Percentiles rank a stretch among this genome's conserved stretches.
phyloP scores from a whole-genome alignment of 2,329 filamentous ascomycete species.

The Fusarium duplospermum region DNA sequence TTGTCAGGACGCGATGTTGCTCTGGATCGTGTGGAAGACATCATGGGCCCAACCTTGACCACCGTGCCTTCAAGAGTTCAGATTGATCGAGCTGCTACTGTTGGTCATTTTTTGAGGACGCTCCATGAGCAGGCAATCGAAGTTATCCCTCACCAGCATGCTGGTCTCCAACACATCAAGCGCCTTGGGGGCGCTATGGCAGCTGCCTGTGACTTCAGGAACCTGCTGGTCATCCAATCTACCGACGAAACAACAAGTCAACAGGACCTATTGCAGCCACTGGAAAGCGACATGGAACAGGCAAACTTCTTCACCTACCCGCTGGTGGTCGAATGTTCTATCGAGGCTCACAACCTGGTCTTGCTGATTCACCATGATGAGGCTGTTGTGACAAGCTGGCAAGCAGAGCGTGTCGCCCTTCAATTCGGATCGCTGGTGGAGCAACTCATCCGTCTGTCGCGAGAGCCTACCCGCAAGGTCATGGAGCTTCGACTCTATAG shows the following conservation, averaged over 20 bases:
- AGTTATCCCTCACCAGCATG: slow-evolving; percentile 45
- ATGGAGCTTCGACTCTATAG: slow-evolving; percentile 22
- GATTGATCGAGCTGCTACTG: neutral
- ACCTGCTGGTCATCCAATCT: slow-evolving; percentile 46
- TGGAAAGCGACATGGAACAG: slow-evolving; percentile 9
- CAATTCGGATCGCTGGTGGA: slow-evolving; percentile 33
- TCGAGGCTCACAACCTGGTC: slow-evolving; percentile 9
- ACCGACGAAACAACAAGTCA: neutral
- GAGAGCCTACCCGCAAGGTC: slow-evolving; percentile 5
- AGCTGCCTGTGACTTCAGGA: slow-evolving; percentile 40
- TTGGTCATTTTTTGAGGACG: neutral
- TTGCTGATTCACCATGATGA: slow-evolving; percentile 29
- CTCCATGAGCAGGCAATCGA: slow-evolving; percentile 6
- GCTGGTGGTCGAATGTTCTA: slow-evolving; percentile 36
- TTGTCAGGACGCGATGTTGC: slow-evolving; percentile 29
- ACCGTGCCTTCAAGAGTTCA: slow-evolving; percentile 22
- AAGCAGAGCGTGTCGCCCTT: slow-evolving; percentile 12
- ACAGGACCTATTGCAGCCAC: slow-evolving; percentile 4
- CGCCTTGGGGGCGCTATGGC: slow-evolving; percentile 25
- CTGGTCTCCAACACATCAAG: slow-evolving; percentile 48
- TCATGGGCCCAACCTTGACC: slow-evolving; percentile 32
- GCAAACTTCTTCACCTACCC: slow-evolving; percentile 41
- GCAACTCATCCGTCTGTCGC: slow-evolving; percentile 22
- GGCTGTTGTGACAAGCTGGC: slow-evolving; percentile 18
- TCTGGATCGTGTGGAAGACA: slow-evolving; percentile 17